phyloP scores from a whole-genome alignment of 1,139 yeast genomes.

The Tardiomyces digboiensis region DNA sequence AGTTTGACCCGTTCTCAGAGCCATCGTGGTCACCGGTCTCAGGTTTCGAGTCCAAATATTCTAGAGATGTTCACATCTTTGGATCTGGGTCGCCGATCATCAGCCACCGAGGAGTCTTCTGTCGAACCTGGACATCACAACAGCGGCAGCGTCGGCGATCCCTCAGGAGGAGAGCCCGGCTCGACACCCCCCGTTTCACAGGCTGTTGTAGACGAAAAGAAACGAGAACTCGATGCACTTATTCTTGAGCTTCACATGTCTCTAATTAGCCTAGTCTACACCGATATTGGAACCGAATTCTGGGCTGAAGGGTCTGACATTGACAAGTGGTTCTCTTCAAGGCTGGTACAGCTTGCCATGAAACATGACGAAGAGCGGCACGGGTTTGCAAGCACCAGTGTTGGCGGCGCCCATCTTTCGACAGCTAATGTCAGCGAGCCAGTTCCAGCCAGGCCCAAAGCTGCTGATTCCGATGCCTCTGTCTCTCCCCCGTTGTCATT shows the following conservation, averaged over 20 bases:
- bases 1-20: slow-evolving; percentile 10
- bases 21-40: slow-evolving; percentile 15
- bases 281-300: slow-evolving; percentile 11
- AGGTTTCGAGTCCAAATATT: slow-evolving; percentile 20
- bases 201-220: slow-evolving; percentile 4
- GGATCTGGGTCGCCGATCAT: slow-evolving; percentile 1
- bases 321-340: slow-evolving; percentile 7
- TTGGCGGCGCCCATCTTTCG: neutral
- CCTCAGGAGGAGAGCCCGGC: neutral
- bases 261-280: slow-evolving; percentile 10
- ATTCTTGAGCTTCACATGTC: slow-evolving; percentile 21
- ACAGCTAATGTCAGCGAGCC: neutral
- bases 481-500: neutral
- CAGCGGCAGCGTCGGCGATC: no score
- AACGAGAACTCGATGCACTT: slow-evolving; percentile 15
- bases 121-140: neutral
- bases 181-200: neutral
- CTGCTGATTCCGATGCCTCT: no score
- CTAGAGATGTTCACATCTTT: slow-evolving; percentile 18
- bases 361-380: neutral
- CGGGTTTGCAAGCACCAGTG: neutral
- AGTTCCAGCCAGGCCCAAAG: neutral
- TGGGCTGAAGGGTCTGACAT: slow-evolving; percentile 12
- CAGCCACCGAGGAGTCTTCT: neutral
- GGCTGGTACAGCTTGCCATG: neutral